Evolutionary conservation across 192 early-diverging fungal species (phyloP).

Genomic region (Mortierella claussenii): DNA sequence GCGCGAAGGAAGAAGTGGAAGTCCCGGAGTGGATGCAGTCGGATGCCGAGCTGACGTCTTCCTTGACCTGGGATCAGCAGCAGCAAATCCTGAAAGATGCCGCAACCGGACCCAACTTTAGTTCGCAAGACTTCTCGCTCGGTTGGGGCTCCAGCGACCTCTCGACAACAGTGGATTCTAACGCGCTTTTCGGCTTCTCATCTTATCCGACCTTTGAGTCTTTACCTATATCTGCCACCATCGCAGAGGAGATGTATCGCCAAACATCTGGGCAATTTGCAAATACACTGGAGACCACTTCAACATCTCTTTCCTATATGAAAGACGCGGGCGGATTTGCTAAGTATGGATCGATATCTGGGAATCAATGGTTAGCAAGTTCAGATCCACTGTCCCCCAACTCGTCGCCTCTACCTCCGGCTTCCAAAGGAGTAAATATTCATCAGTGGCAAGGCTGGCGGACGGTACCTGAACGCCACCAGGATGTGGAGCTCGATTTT

Average conservation of each 20-base stretch:
- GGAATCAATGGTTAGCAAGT: too few species aligned
- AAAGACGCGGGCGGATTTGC: slow-evolving; percentile 28
- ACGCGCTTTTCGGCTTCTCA: slow-evolving; percentile 39
- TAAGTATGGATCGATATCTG: slow-evolving; percentile 13
- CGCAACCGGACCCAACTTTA: not conserved
- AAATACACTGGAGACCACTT: too few species aligned
- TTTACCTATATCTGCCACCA: slow-evolving; percentile 18
- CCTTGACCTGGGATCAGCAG: not conserved
- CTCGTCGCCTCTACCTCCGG: not conserved
- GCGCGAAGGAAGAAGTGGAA: not conserved
- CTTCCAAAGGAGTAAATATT: not conserved
- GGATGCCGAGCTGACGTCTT: slow-evolving; percentile 14
- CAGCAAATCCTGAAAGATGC: not conserved
- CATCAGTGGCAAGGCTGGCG: slow-evolving; percentile 27
- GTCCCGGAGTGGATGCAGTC: slow-evolving; percentile 39
- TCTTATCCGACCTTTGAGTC: slow-evolving; percentile 39
- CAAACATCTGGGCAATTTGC: too few species aligned
- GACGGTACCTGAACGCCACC: not conserved
- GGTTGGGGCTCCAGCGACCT: slow-evolving; percentile 17
- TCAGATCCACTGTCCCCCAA: not conserved
- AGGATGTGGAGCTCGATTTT: slow-evolving; percentile 1
- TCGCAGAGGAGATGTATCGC: slow-evolving; percentile 26
- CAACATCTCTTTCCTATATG: too few species aligned
- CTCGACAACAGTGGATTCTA: slow-evolving; percentile 24
- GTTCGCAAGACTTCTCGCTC: slow-evolving; percentile 2